Evolutionary conservation across 2,329 filamentous ascomycete species (phyloP).

Genomic region (Akanthomyces dipterigenus): DNA sequence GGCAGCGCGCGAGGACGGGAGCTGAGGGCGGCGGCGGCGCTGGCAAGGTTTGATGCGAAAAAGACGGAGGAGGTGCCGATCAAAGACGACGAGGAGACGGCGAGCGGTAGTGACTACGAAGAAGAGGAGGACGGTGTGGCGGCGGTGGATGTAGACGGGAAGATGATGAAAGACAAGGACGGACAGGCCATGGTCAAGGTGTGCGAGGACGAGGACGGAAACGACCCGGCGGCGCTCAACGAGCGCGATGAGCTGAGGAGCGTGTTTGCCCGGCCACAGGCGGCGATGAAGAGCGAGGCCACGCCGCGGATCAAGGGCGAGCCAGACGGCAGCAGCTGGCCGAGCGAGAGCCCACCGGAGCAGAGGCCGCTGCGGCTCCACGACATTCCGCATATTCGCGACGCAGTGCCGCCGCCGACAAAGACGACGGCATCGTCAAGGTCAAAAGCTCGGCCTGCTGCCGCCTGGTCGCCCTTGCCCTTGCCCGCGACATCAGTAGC

Average conservation of each 20-base stretch:
- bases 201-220: constrained; percentile 60
- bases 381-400: neutral
- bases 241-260: constrained; percentile 61
- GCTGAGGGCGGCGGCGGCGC: constrained; percentile 66
- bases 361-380: neutral
- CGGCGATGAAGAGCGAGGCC: neutral
- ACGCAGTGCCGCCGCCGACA: neutral
- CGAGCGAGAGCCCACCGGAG: neutral
- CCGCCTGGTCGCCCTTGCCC: too few species aligned
- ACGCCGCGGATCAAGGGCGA: neutral
- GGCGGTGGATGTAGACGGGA: constrained; percentile 59
- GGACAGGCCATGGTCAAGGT: constrained; percentile 65
- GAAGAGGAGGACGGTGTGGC: constrained; percentile 29
- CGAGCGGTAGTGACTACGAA: constrained; percentile 44
- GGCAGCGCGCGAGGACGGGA: constrained; percentile 68
- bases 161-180: constrained; percentile 56
- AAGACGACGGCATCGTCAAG: neutral
- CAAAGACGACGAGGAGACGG: constrained; percentile 32
- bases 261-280: constrained; percentile 20
- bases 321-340: neutral
- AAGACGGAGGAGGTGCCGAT: constrained; percentile 35
- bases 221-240: constrained; percentile 35
- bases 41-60: constrained; percentile 62
- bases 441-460: too few species aligned
- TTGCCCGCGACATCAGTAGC: neutral